These are phyloP conservation scores for Kingdonia uniflora DNA, from an alignment of 164 flowering plant species.

Conservation along the genomic window DNA sequence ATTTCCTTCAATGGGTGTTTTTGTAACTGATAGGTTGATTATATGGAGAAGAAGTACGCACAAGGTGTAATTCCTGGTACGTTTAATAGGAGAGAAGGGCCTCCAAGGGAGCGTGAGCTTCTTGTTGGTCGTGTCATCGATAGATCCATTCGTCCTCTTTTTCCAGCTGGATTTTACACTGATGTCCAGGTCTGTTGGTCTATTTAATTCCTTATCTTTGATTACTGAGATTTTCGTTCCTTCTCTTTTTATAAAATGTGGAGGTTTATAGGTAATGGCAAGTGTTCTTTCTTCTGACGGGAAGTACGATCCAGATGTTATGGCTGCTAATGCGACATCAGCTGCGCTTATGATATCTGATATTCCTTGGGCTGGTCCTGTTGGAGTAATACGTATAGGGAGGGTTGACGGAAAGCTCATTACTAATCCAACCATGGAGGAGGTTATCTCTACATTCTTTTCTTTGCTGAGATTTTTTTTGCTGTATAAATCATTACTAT, in stretches of 20 bases:
- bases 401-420: slow-evolving; percentile 70
- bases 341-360: slow-evolving; percentile 97
- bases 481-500: too few species aligned
- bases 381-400: slow-evolving; percentile 85
- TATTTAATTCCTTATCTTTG: not conserved
- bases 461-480: too few species aligned
- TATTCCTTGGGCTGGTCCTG: slow-evolving; percentile 98
- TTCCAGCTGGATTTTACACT: slow-evolving; percentile 88
- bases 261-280: slow-evolving; percentile 56
- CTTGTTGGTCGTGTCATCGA: slow-evolving; percentile 88
- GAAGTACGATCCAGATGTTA: slow-evolving; percentile 91
- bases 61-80: slow-evolving; percentile 90
- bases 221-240: not conserved
- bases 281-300: slow-evolving; percentile 97
- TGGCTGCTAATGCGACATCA: slow-evolving; percentile 99
- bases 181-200: slow-evolving; percentile 73
- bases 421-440: slow-evolving; percentile 87
- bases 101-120: slow-evolving; percentile 95
- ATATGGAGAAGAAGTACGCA: slow-evolving; percentile 95
- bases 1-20: not conserved
- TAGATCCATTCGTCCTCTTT: slow-evolving; percentile 86
- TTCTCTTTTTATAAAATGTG: not conserved
- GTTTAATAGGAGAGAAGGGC: slow-evolving; percentile 91
- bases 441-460: slow-evolving; percentile 35
- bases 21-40: slow-evolving; percentile 62